Base-by-base conservation (phyloP, 495 filamentous ascomycete species). In the Hyaloscypha bicolor region DNA sequence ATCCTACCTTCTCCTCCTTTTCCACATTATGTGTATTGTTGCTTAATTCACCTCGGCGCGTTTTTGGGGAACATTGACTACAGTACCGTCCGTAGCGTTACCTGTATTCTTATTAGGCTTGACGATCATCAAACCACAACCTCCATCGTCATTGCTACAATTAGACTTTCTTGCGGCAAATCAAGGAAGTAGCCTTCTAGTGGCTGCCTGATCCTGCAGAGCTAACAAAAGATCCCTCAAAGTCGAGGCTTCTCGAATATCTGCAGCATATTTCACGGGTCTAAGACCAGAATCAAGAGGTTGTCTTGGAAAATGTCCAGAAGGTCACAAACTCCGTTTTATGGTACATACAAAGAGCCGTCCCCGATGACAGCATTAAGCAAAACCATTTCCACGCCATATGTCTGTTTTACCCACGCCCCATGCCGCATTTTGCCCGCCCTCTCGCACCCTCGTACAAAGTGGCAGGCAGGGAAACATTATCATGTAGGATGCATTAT, bases 401-500 rank as follows among this genome's bases (percentile, higher is more conserved):
- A 74, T 70, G 63, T 73, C 64, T 73, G 68, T 68, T 65, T 67
- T 72, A 53, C 66, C 60, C 31, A 37, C 39, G 62, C 55, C 22
- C 65, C 70, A 67, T 64, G 58, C 72, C 72, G n/a, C 42, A 71
- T 69, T 71, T 71, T 69, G 52, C 55, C 64, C 61, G 51, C 48
- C 48, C 25, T 58, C 64, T 55, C 25, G 12, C 30, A 39, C 59
- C 66, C 64, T 65, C 62, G 58, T 70, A 68, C 62, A 70, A 48
- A 64, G 62, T 61, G 63, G 62, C 65, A 62, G 30, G 66, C 64
- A 71, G 14, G 53, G 56, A 68, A 71, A 71, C 71, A 73, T 73
- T 73, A 70, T 70, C 71, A 69, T 72, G 69, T 69, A 66, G 56
- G 59, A 69, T 71, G 69, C 65, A 64, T 66, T 66, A 64, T 37